phyloP scores from a whole-genome alignment of 176 grass and related monocot species.

The Musa beccarii region DNA sequence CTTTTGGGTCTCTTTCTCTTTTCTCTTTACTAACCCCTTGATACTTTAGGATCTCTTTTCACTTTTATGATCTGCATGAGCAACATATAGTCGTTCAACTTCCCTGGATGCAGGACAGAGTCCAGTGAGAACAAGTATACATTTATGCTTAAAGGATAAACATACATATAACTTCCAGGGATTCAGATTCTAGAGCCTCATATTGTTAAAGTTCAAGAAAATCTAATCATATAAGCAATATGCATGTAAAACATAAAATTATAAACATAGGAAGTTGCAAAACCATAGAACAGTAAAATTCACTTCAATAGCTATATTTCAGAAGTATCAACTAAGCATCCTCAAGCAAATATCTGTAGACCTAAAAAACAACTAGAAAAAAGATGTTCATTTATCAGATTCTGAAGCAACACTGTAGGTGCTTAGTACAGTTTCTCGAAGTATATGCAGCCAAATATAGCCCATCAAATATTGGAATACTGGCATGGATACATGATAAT shows the following conservation, averaged over 20 bases:
- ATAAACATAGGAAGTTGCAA: too few species aligned
- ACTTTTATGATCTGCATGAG: conserved; percentile 24
- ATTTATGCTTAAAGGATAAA: conserved; percentile 1
- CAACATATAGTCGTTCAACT: conserved; percentile 14
- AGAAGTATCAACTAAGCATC: too few species aligned
- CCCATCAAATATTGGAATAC: too few species aligned
- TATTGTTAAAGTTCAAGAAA: background rate
- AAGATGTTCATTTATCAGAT: too few species aligned
- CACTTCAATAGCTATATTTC: too few species aligned
- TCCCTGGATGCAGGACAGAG: background rate
- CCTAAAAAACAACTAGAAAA: too few species aligned
- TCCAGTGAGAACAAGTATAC: conserved; percentile 6
- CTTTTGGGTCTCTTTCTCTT: conserved; percentile 23
- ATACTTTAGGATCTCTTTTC: conserved; percentile 18
- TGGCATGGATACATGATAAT: too few species aligned
- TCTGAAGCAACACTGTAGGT: background rate
- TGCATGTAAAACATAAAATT: background rate
- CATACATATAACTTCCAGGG: background rate
- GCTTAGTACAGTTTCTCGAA: background rate
- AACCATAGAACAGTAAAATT: too few species aligned
- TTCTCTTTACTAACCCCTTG: conserved; percentile 23
- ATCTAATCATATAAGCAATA: background rate
- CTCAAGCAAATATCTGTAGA: too few species aligned
- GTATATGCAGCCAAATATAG: too few species aligned
- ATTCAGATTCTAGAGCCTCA: conserved; percentile 11